These are phyloP conservation scores for Tuber aestivum DNA, from an alignment of 495 filamentous ascomycete genomes.

Conservation along the genomic window DNA sequence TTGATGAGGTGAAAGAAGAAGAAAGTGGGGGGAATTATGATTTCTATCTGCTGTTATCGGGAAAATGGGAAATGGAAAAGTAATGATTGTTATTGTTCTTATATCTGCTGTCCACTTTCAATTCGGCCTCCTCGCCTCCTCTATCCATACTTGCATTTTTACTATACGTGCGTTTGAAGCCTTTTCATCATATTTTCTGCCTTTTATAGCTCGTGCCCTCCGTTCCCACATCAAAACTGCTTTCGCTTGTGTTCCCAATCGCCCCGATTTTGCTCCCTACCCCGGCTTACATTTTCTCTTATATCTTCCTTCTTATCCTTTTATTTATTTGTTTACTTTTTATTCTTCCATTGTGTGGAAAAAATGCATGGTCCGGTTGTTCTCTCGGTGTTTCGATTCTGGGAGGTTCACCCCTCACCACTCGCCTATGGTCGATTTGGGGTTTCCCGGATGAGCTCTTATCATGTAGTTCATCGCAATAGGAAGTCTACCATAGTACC, in stretches of 20 bases:
- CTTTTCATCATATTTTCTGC: slow-evolving; percentile 12
- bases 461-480: neutral
- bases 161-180: slow-evolving; percentile 13
- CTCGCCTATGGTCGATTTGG: neutral
- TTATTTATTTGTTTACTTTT: slow-evolving; percentile 9
- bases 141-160: slow-evolving; percentile 8
- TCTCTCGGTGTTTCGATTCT: slow-evolving; percentile 6
- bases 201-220: neutral
- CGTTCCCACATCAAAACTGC: neutral
- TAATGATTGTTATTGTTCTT: slow-evolving; percentile 5
- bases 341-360: slow-evolving; percentile 8
- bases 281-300: slow-evolving; percentile 5
- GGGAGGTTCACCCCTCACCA: neutral
- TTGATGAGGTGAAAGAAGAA: slow-evolving; percentile 11
- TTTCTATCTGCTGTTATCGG: slow-evolving; percentile 7
- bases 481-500: neutral
- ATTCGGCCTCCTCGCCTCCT: slow-evolving; percentile 11
- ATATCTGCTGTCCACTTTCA: slow-evolving; percentile 13
- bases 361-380: slow-evolving; percentile 17
- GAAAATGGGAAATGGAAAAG: slow-evolving; percentile 11
- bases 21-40: slow-evolving; percentile 17
- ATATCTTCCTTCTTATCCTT: neutral
- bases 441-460: neutral
- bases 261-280: slow-evolving; percentile 2
- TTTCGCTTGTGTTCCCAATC: neutral